phyloP scores from a whole-genome alignment of 805 yeast genomes.

The Yamadazyma sp. region DNA sequence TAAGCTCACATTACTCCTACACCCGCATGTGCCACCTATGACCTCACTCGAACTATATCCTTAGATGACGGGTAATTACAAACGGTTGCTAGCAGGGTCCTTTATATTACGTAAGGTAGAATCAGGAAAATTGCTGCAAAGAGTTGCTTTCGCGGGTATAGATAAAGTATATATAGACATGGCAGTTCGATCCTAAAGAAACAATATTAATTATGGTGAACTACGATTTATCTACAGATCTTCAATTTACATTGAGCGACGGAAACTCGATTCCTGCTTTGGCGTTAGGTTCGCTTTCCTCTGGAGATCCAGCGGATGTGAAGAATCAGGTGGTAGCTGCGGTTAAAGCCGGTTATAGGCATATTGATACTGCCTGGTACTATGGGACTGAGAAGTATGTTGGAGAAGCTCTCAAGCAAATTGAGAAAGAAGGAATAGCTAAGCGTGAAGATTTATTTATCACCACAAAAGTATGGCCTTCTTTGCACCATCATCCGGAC shows the following conservation, averaged over 20 bases:
- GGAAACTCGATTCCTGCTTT: slow-evolving; percentile 64
- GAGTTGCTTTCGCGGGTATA: slow-evolving; percentile 2
- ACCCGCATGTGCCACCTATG: no score
- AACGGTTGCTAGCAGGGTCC: slow-evolving; percentile 9
- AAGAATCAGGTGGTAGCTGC: slow-evolving; percentile 37
- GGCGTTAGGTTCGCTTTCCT: slow-evolving; percentile 57
- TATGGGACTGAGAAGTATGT: slow-evolving; percentile 45
- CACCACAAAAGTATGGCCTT: slow-evolving; percentile 46
- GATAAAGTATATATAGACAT: no score
- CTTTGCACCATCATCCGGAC: slow-evolving; percentile 39
- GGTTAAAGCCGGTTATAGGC: slow-evolving; percentile 47
- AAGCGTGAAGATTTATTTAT: slow-evolving; percentile 47
- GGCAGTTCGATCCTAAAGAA: no score
- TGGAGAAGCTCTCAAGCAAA: slow-evolving; percentile 48
- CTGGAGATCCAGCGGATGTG: slow-evolving; percentile 31
- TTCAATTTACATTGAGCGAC: slow-evolving; percentile 50
- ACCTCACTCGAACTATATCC: no score
- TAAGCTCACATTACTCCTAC: no score
- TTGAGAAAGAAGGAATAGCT: slow-evolving; percentile 47
- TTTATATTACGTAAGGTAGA: background rate
- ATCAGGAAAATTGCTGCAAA: slow-evolving; percentile 1
- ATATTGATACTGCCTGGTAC: slow-evolving; percentile 53
- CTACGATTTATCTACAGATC: slow-evolving; percentile 31
- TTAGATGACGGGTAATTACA: no score
- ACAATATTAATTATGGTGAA: slow-evolving; percentile 3